These are phyloP conservation scores for Yamadazyma aaseri DNA, from an alignment of 1,139 yeast species.

Conservation along the genomic window DNA sequence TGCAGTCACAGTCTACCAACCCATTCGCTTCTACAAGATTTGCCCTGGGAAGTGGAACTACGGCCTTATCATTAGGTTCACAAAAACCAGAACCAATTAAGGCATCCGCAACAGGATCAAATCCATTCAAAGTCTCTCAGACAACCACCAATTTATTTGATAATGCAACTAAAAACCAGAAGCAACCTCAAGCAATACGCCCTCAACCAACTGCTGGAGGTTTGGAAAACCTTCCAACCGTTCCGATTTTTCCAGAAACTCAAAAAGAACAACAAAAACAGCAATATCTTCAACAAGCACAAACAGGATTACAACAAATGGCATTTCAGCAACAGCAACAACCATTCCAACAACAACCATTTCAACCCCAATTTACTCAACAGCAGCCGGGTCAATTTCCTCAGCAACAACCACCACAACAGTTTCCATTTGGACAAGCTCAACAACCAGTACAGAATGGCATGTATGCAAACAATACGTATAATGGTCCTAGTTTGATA, in stretches of 20 bases:
- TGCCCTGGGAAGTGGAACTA: conserved; percentile 31
- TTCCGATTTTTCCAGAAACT: conserved; percentile 67
- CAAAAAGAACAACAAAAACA: conserved; percentile 42
- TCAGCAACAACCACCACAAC: conserved; percentile 13
- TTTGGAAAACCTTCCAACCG: conserved; percentile 57
- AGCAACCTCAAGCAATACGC: conserved; percentile 26
- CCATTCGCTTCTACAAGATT: conserved; percentile 50
- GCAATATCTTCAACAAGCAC: conserved; percentile 37
- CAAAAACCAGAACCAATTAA: conserved; percentile 22
- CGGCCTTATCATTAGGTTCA: conserved; percentile 33
- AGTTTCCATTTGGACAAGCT: conserved; percentile 2
- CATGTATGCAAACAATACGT: conserved; percentile 14
- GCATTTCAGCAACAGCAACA: conserved; percentile 10
- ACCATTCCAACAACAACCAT: conserved; percentile 10
- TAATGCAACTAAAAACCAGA: conserved; percentile 19
- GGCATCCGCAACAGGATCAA: conserved; percentile 39
- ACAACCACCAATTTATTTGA: conserved; percentile 36
- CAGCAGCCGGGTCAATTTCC: conserved; percentile 10
- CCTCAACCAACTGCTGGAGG: conserved; percentile 69
- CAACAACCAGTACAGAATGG: conserved; percentile 8
- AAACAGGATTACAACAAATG: conserved; percentile 27
- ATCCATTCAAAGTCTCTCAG: conserved; percentile 46
- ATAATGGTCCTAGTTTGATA: conserved; percentile 33
- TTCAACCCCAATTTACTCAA: conserved; percentile 5
- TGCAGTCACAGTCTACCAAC: conserved; percentile 25